Conservation (phyloP, 768 basidiomycete genomes). For the Fibroporia radiculosa region DNA sequence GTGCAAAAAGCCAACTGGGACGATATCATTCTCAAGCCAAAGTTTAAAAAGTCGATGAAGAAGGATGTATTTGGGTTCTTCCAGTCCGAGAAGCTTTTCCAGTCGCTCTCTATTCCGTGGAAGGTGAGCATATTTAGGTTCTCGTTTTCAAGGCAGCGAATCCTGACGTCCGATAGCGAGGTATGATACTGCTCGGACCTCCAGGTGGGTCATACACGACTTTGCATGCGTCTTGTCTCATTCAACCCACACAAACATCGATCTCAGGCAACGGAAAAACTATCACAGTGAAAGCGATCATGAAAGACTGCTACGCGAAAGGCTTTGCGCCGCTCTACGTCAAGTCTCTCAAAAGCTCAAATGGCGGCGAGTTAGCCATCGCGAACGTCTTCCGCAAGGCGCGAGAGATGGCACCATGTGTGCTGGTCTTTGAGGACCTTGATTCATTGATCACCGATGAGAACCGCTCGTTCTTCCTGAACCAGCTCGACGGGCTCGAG, state of each 20-base stretch:
- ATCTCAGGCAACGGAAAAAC: slow-evolving; percentile 84
- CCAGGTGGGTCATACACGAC: slow-evolving; percentile 38
- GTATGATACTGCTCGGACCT: slow-evolving; percentile 75
- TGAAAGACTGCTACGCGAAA: slow-evolving; percentile 58
- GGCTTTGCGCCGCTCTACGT: slow-evolving; percentile 72
- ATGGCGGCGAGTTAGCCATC: slow-evolving; percentile 66
- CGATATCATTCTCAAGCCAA: slow-evolving; percentile 63
- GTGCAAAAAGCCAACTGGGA: slow-evolving; percentile 54
- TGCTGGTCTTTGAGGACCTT: slow-evolving; percentile 57
- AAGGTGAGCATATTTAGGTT: slow-evolving; percentile 45
- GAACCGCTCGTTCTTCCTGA: slow-evolving; percentile 84
- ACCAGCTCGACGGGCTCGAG: slow-evolving; percentile 75
- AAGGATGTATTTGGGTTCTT: slow-evolving; percentile 80
- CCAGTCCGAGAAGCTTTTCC: slow-evolving; percentile 62
- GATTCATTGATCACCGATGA: slow-evolving; percentile 73
- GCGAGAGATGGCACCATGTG: slow-evolving; percentile 59
- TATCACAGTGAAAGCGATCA: slow-evolving; percentile 75
- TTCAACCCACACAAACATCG: background rate
- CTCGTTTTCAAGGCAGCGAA: background rate
- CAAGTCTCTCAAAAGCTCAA: slow-evolving; percentile 63
- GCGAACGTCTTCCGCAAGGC: slow-evolving; percentile 65
- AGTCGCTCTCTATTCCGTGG: slow-evolving; percentile 73
- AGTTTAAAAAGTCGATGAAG: slow-evolving; percentile 58
- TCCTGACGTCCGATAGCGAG: slow-evolving; percentile 40
- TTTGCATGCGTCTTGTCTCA: background rate